Percentiles rank a stretch among this genome's conserved stretches.
Evolutionary conservation across 495 filamentous ascomycete genomes (phyloP).

Genomic region (Aspergillus biplanus): DNA sequence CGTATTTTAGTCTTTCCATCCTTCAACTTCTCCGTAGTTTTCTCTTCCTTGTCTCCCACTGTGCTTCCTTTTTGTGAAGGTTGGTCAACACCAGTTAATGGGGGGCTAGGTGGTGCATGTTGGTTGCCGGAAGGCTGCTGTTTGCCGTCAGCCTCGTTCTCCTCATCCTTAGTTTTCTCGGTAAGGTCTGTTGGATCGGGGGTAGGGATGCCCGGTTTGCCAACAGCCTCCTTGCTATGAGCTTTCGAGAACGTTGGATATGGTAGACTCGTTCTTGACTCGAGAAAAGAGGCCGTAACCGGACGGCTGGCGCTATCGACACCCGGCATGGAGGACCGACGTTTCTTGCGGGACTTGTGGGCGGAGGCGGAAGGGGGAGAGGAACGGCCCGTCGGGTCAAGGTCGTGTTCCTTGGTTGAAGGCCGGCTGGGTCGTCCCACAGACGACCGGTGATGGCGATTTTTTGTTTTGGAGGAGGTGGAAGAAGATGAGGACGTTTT

Average conservation of each 20-base stretch:
- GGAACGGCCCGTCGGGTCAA: conserved; percentile 40
- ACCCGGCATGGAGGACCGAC: conserved; percentile 56
- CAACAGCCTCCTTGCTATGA: conserved; percentile 82
- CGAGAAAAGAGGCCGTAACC: conserved; percentile 49
- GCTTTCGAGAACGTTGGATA: conserved; percentile 89
- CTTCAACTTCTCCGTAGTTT: conserved; percentile 39
- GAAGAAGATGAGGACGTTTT: conserved; percentile 31
- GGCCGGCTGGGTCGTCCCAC: conserved; percentile 44
- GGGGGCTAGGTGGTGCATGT: conserved; percentile 64
- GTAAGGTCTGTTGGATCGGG: conserved; percentile 81
- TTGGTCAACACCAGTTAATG: conserved; percentile 59
- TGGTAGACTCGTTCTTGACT: conserved; percentile 65
- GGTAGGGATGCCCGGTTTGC: conserved; percentile 70
- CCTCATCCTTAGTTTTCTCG: conserved; percentile 45
- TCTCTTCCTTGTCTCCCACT: conserved; percentile 43
- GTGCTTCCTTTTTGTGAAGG: conserved; percentile 52
- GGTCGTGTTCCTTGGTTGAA: conserved; percentile 54
- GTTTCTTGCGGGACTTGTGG: conserved; percentile 37
- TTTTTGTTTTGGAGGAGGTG: conserved; percentile 38
- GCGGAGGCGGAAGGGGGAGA: conserved; percentile 41
- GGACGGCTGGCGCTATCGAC: conserved; percentile 44
- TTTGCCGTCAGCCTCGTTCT: conserved; percentile 32
- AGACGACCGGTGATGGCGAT: conserved; percentile 42
- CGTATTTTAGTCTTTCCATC: conserved; percentile 43
- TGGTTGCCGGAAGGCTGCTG: conserved; percentile 35